These are phyloP conservation scores for Cyberlindnera galapagoensis DNA, from an alignment of 805 yeast genomes.

Conservation along the genomic window DNA sequence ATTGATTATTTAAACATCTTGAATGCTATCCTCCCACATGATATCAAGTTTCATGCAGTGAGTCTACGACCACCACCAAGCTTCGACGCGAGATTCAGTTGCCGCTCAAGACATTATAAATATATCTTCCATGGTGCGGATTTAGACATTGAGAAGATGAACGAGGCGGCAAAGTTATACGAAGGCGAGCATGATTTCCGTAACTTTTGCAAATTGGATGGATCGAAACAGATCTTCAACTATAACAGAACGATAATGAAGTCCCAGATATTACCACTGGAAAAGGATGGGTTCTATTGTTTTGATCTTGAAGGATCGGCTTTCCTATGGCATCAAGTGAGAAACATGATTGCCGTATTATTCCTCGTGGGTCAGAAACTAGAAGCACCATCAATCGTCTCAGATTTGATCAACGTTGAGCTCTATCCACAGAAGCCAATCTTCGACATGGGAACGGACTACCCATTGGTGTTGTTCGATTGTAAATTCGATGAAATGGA, in stretches of 20 bases:
- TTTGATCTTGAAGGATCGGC: constrained; percentile 84
- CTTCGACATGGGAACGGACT: constrained; percentile 85
- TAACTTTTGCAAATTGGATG: constrained; percentile 92
- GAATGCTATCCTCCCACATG: constrained; percentile 73
- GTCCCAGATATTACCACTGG: constrained; percentile 38
- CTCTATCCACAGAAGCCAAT: constrained; percentile 62
- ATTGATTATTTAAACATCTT: constrained; percentile 69
- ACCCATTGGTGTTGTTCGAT: constrained; percentile 81
- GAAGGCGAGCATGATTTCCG: constrained; percentile 85
- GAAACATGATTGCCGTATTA: constrained; percentile 87
- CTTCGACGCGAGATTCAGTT: constrained; percentile 92
- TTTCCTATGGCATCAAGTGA: constrained; percentile 95
- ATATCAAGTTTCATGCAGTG: constrained; percentile 75
- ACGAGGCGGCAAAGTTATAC: constrained; percentile 52
- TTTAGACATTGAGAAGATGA: constrained; percentile 64
- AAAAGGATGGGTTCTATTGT: constrained; percentile 43
- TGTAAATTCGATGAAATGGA: constrained; percentile 66
- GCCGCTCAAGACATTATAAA: constrained; percentile 78
- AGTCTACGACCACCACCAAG: constrained; percentile 75
- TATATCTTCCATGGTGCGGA: constrained; percentile 58
- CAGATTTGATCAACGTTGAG: constrained; percentile 50
- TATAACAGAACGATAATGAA: constrained; percentile 56
- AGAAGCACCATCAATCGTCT: constrained; percentile 55
- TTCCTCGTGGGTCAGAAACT: constrained; percentile 73
- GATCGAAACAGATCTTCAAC: constrained; percentile 84